Base-by-base conservation (phyloP, 331 rosid genomes). In the Quercus tomentella region DNA sequence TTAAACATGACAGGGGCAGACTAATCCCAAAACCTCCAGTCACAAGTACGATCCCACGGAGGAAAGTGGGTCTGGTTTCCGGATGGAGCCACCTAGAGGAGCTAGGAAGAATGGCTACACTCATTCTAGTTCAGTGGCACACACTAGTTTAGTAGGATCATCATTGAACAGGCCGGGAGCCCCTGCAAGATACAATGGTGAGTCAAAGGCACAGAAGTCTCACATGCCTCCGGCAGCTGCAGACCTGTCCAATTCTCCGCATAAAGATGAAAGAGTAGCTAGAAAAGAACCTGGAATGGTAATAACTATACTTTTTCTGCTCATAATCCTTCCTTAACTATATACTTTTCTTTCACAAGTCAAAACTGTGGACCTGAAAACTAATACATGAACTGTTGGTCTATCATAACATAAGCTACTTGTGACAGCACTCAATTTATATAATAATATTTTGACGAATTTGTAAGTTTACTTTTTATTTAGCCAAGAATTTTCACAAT, bases 131-230 rank as follows among this genome's bases (percentile, higher is more conserved):
- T 79, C 89, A 56, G 76, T 77, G 84, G 79, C 81, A 71, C 88
- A 79, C 43, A 79, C 80, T 0, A 54, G 71, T 54, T 78, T 78
- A 49, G 79, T 65, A 22, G 86, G 81, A 74, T 79, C 89, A 17
- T 74, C 87, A 26, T 56, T 81, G 80, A 76, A 70, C 75, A 88
- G 86, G 78, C 82, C 33, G 22, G 41, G 21, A 33, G 87, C 86
- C 15, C 73, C 86, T 58, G 56, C 68, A 16, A 80, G 58, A 72
- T 74, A 73, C 69, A 79, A 78, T 52, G 72, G 82, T 18, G 91
- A 81, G 71, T 83, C 87, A 15, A 72, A 80, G 76, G 68, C 88
- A 1, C 94, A 87, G 58, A 91, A 56, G 62, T 87, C 90, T 84
- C 84, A 82, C 61, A 37, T 80, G 84, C 84, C 84, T 84, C 91